phyloP scores from a whole-genome alignment of 371 early-diverging fungal genomes.

The Actinomortierella ambigua region DNA sequence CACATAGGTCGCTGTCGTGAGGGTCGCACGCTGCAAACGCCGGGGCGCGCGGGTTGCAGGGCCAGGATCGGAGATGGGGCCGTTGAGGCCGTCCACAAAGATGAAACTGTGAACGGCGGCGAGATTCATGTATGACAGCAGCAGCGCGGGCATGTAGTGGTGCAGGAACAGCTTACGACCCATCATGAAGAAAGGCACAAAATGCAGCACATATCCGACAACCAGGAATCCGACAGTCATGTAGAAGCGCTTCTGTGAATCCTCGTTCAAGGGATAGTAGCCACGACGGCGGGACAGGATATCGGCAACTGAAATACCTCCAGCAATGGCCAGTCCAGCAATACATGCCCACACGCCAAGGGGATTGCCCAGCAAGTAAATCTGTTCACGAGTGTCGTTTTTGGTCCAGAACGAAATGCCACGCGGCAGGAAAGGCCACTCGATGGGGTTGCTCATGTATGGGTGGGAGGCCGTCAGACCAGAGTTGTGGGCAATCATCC shows the following conservation, averaged over 20 bases:
- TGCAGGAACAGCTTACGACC: constrained; percentile 96
- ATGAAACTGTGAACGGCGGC: constrained; percentile 73
- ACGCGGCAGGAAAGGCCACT: constrained; percentile 91
- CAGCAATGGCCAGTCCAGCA: constrained; percentile 61
- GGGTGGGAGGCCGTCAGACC: constrained; percentile 92
- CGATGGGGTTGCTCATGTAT: constrained; percentile 80
- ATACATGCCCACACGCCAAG: constrained; percentile 88
- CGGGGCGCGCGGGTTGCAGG: constrained; percentile 24
- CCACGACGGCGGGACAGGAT: constrained; percentile 73
- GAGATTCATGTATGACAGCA: constrained; percentile 78
- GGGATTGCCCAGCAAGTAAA: constrained; percentile 98
- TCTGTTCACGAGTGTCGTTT: constrained; percentile 70
- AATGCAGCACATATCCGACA: constrained; percentile 90
- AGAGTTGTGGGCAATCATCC: constrained; percentile 92
- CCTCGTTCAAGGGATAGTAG: constrained; percentile 63
- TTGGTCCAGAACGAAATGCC: constrained; percentile 96
- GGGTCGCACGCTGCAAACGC: constrained; percentile 26
- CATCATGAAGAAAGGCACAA: constrained; percentile 95
- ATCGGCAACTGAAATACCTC: constrained; percentile 61
- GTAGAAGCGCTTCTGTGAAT: constrained; percentile 63
- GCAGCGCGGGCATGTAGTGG: constrained; percentile 94
- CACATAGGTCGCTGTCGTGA: constrained; percentile 42
- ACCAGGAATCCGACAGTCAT: constrained; percentile 82
- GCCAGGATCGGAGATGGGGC: constrained; percentile 54
- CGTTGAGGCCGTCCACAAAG: constrained; percentile 64